These are phyloP conservation scores for Phaffia australis DNA, from an alignment of 768 basidiomycete species.

Conservation along the genomic window DNA sequence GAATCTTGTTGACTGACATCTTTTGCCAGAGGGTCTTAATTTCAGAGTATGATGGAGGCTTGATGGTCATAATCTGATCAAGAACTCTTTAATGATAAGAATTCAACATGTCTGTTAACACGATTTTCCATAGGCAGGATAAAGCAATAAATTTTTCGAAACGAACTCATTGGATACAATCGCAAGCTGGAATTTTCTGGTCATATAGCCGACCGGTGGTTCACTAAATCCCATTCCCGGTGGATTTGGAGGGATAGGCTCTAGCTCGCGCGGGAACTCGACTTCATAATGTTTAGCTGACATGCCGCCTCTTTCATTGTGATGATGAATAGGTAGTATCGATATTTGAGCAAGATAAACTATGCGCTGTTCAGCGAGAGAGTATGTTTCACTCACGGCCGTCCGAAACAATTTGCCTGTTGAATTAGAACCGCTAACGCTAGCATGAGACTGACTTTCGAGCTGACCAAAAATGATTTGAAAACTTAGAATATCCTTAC, in stretches of 20 bases:
- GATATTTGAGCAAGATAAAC: neutral
- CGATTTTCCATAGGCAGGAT: neutral
- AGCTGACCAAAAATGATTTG: neutral
- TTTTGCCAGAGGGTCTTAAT: conserved; percentile 18
- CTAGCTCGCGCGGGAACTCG: conserved; percentile 17
- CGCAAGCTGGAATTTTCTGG: conserved; percentile 3
- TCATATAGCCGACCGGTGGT: conserved; percentile 2
- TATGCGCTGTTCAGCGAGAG: too few species aligned
- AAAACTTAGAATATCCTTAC: too few species aligned
- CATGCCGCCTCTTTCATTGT: conserved; percentile 11
- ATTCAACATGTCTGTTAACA: neutral
- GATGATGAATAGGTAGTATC: neutral
- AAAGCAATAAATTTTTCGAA: neutral
- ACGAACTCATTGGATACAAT: conserved; percentile 13
- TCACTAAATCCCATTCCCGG: neutral
- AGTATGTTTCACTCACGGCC: too few species aligned
- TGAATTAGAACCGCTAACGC: neutral
- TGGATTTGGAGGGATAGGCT: neutral
- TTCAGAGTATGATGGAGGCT: conserved; percentile 18
- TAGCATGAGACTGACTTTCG: neutral
- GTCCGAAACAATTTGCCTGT: too few species aligned
- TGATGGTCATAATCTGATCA: conserved; percentile 17
- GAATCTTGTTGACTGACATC: conserved; percentile 12
- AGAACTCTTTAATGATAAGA: neutral
- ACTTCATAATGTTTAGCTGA: conserved; percentile 19